Conservation (phyloP, 768 basidiomycete species). For the Cantharellus anzutake region DNA sequence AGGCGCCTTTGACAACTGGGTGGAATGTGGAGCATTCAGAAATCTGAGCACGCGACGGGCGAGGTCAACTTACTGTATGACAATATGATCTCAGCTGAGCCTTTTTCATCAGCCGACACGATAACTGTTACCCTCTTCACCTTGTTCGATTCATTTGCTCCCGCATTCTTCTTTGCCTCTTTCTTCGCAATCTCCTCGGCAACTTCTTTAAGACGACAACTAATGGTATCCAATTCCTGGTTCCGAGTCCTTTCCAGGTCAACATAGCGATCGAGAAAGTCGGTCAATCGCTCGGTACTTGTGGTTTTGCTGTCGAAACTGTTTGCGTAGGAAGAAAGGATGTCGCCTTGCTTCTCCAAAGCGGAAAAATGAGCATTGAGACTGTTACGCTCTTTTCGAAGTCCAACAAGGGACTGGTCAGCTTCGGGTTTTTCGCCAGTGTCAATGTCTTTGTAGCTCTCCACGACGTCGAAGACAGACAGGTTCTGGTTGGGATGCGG, state of each 20-base stretch:
- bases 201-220: not conserved
- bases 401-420: not conserved
- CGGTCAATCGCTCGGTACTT: not conserved
- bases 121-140: conserved; percentile 2
- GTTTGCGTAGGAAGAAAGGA: not conserved
- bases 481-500: not conserved
- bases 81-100: conserved; percentile 5
- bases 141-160: not conserved
- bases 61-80: conserved; percentile 2
- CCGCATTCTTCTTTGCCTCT: not conserved
- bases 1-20: not conserved
- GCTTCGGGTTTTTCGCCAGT: not conserved
- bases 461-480: not conserved
- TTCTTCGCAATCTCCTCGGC: not conserved
- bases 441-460: not conserved
- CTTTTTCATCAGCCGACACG: conserved; percentile 5
- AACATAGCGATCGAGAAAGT: not conserved
- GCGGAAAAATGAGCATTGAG: not conserved
- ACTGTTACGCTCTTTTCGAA: not conserved
- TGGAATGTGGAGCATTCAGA: not conserved
- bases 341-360: not conserved
- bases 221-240: not conserved
- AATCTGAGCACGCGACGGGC: not conserved
- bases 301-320: not conserved
- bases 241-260: not conserved